phyloP scores from a whole-genome alignment of 176 grass and related monocot genomes.

The Eleusine coracana region DNA sequence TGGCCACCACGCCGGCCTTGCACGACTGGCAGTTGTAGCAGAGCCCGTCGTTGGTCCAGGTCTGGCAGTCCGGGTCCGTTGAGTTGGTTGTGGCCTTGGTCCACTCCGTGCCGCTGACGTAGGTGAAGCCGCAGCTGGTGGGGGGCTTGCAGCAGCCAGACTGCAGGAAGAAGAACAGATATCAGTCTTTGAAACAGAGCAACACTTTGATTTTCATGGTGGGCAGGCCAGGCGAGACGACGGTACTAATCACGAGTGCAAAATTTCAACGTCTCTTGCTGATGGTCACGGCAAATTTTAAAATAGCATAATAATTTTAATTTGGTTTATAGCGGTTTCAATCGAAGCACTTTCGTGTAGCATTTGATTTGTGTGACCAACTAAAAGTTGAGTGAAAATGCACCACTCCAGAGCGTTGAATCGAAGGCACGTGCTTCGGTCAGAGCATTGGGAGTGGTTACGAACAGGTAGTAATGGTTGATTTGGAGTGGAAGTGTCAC shows the following conservation, averaged over 20 bases:
- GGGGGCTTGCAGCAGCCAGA: conserved; percentile 89
- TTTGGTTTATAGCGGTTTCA: background rate
- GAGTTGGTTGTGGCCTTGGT: background rate
- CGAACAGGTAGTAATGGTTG: conserved; percentile 14
- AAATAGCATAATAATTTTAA: background rate
- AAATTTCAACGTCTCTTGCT: background rate
- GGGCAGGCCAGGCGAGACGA: background rate
- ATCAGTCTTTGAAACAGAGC: background rate
- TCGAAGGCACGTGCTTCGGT: background rate
- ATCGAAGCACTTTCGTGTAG: background rate
- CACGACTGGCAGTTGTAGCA: conserved; percentile 81
- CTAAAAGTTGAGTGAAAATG: conserved; percentile 12
- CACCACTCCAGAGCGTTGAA: conserved; percentile 26
- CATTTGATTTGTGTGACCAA: background rate
- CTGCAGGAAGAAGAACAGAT: conserved; percentile 20
- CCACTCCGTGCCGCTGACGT: conserved; percentile 50
- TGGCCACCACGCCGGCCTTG: conserved; percentile 79
- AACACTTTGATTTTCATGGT: background rate
- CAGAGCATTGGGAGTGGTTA: conserved; percentile 33
- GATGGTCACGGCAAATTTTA: background rate
- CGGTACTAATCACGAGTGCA: background rate
- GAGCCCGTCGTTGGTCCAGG: conserved; percentile 54
- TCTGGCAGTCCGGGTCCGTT: conserved; percentile 51
- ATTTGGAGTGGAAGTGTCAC: background rate
- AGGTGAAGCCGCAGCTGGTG: conserved; percentile 47